Percentiles rank a stretch among this genome's conserved stretches.
phyloP scores from a whole-genome alignment of 305 asterid species.

The Fraxinus latifolia region DNA sequence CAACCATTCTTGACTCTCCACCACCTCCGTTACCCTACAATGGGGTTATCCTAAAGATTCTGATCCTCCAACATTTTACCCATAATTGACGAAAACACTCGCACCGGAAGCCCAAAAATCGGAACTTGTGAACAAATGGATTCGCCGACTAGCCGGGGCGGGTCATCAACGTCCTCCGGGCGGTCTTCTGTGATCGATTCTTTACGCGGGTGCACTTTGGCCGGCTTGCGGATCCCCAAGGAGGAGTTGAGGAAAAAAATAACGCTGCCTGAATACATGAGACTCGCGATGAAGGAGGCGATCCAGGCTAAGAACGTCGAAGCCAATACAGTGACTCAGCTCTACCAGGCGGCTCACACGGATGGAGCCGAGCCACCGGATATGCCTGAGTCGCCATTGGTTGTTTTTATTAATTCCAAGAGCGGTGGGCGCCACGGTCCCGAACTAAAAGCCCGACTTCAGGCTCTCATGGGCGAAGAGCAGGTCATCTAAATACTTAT shows the following conservation, averaged over 20 bases:
- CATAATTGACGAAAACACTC: neutral
- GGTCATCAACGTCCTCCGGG: slow-evolving; percentile 35
- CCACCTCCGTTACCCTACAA: neutral
- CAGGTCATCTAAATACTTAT: slow-evolving; percentile 38
- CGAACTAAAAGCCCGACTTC: slow-evolving; percentile 65
- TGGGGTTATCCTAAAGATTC: neutral
- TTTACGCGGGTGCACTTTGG: slow-evolving; percentile 56
- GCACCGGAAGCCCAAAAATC: slow-evolving; percentile 3
- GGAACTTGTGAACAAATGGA: slow-evolving; percentile 27
- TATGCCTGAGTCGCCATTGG: slow-evolving; percentile 62
- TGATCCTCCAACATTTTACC: neutral
- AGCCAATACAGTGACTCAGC: slow-evolving; percentile 32
- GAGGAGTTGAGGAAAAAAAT: slow-evolving; percentile 64
- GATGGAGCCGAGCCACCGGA: slow-evolving; percentile 30
- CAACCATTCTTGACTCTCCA: neutral
- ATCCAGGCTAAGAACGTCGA: slow-evolving; percentile 52
- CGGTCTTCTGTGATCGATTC: slow-evolving; percentile 68
- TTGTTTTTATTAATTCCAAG: slow-evolving; percentile 71
- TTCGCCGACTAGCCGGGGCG: slow-evolving; percentile 29
- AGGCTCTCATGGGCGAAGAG: slow-evolving; percentile 83
- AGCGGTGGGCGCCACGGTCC: slow-evolving; percentile 95
- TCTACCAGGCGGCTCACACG: slow-evolving; percentile 43
- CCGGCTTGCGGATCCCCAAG: slow-evolving; percentile 58
- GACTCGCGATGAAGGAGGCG: slow-evolving; percentile 66
- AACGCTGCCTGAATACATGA: slow-evolving; percentile 67